These are phyloP conservation scores for Warburgia ugandensis DNA, from an alignment of 164 flowering plant genomes.

Conservation along the genomic window DNA sequence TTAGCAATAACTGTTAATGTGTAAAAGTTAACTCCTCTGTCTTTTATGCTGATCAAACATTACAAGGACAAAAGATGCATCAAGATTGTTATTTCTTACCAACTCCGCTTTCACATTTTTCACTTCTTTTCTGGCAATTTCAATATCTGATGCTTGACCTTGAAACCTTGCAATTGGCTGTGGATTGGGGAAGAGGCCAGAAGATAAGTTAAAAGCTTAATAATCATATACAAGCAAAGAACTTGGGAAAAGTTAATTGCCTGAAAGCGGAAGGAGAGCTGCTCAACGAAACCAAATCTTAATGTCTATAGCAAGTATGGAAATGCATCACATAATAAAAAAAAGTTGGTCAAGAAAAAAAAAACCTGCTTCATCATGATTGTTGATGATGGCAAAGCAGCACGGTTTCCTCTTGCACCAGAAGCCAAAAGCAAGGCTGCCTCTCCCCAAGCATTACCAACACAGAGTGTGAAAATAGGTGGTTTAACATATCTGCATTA, in stretches of 20 bases:
- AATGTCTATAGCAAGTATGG: no score
- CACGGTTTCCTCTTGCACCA: constrained; percentile 88
- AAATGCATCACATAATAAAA: no score
- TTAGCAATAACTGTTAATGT: no score
- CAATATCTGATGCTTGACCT: constrained; percentile 91
- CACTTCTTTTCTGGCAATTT: constrained; percentile 66
- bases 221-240: background rate
- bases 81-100: constrained; percentile 60
- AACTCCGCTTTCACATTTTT: constrained; percentile 61
- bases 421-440: constrained; percentile 97
- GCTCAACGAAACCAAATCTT: no score
- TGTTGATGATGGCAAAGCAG: constrained; percentile 89
- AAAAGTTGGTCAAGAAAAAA: no score
- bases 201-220: constrained; percentile 1
- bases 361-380: constrained; percentile 91
- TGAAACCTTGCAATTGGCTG: constrained; percentile 87
- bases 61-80: background rate
- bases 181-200: constrained; percentile 12
- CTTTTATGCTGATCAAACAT: background rate
- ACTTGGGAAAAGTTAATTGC: background rate
- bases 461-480: constrained; percentile 87
- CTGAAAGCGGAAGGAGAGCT: background rate
- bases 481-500: constrained; percentile 60
- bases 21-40: background rate
- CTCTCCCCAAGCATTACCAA: constrained; percentile 99